Percentiles rank a stretch among this genome's conserved stretches.
Evolutionary conservation across 805 yeast species (phyloP).

Genomic region (Torulaspora franciscae): DNA sequence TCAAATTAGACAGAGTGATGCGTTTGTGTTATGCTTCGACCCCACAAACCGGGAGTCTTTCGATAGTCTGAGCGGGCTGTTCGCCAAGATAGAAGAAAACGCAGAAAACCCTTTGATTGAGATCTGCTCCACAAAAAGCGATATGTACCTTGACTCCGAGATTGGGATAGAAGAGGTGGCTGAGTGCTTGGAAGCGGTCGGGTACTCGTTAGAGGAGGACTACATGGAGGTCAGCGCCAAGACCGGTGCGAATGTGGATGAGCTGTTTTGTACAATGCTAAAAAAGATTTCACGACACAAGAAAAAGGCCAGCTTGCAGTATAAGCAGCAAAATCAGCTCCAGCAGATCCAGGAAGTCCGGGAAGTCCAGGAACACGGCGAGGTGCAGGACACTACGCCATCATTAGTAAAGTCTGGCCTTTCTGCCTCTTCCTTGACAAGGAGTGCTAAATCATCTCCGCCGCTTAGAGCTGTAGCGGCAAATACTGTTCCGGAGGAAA

Average conservation of each 20-base stretch:
- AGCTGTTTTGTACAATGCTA: constrained; percentile 15
- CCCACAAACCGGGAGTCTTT: constrained; percentile 22
- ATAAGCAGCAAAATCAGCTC: not conserved
- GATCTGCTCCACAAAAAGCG: constrained; percentile 23
- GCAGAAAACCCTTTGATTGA: constrained; percentile 25
- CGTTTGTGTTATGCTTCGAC: constrained; percentile 29
- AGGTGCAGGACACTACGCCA: not conserved
- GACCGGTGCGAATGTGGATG: constrained; percentile 17
- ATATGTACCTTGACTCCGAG: constrained; percentile 13
- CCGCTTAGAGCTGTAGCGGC: not conserved
- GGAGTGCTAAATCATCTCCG: not conserved
- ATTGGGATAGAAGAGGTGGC: constrained; percentile 13
- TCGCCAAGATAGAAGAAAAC: constrained; percentile 18
- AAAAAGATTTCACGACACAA: constrained; percentile 12
- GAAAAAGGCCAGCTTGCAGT: not conserved
- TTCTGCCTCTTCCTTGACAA: not conserved
- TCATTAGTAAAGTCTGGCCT: not conserved
- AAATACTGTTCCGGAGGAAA: not conserved
- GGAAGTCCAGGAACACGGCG: not conserved
- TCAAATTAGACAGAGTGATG: constrained; percentile 32
- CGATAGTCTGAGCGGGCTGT: constrained; percentile 17
- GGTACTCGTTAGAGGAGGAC: constrained; percentile 12
- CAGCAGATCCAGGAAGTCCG: too few relatives aligned
- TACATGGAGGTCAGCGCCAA: constrained; percentile 27
- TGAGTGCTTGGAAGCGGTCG: constrained; percentile 17